These are phyloP conservation scores for Termitomyces bulborhizus DNA, from an alignment of 768 basidiomycete species.

Conservation along the genomic window DNA sequence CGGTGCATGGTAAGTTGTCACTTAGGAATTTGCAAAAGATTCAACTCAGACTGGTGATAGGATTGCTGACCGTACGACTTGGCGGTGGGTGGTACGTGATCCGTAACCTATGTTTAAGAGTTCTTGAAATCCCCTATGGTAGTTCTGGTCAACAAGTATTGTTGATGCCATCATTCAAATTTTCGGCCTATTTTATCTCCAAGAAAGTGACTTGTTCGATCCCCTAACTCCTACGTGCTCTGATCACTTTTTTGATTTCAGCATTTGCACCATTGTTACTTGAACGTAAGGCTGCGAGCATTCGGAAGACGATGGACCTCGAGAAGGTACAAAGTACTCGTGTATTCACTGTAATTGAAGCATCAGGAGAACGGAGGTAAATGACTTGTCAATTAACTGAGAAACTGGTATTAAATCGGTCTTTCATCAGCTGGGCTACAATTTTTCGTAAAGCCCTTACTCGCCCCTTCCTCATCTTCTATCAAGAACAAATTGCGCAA, in stretches of 20 bases:
- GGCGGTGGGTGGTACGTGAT: conserved; percentile 62
- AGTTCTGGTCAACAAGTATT: conserved; percentile 68
- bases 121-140: neutral
- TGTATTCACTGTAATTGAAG: conserved; percentile 45
- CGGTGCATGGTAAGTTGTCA: conserved; percentile 44
- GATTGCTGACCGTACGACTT: conserved; percentile 56
- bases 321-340: conserved; percentile 35
- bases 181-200: conserved; percentile 48
- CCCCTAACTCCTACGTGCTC: neutral
- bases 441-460: conserved; percentile 49
- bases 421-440: conserved; percentile 38
- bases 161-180: conserved; percentile 48
- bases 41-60: conserved; percentile 13
- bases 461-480: conserved; percentile 65
- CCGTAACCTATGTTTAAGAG: neutral
- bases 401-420: neutral
- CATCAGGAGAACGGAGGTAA: conserved; percentile 34
- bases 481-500: conserved; percentile 59
- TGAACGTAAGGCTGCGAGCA: conserved; percentile 42
- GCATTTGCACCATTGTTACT: conserved; percentile 39
- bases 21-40: neutral
- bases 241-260: conserved; percentile 16
- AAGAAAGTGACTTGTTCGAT: conserved; percentile 45
- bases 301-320: conserved; percentile 37
- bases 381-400: conserved; percentile 13